Base-by-base conservation (phyloP, 805 yeast species). In the Maudiozyma turicensis region DNA sequence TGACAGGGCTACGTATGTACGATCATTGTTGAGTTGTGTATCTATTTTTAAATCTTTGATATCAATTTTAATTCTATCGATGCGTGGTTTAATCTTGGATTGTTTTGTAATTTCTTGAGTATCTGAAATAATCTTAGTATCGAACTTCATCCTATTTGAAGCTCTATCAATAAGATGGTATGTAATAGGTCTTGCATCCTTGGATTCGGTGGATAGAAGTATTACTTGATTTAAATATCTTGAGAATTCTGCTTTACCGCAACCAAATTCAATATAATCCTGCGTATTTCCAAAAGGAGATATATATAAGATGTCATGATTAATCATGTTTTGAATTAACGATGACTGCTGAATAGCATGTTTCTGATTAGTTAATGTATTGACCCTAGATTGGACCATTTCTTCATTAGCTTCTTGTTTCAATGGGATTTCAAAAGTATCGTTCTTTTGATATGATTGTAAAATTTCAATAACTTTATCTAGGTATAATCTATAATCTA, bases 311-410 rank as follows among this genome's bases (percentile, higher is more conserved):
- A 82, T 59, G 0, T 60, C 60, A 13, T 64, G 53, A 5, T 65
- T 61, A 28, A 73, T 70, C 57, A 89, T 63, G 52, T 84, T 84
- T 1, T 86, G 88, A 13, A 86, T 83, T 50, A 89, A 63, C 1
- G 95, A 84, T 0, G 89, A 75, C 63, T 89, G 97, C 62, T 89
- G 97, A 3, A 74, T 61, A 0, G 91, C 84, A 67, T 89, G 96
- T 58, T 88, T 88, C 52, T 73, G 76, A 61, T 81, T 80, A 26
- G 69, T 70, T 15, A 57, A 48, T 54, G 77, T 76, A 4, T 66
- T 66, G 44, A 78, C 67, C 50, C 89, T 68, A 8, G 61, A 26
- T 6, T 30, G 8, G 5, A 29, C 43, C 43, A 40, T 40, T 30
- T 40, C 40, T 14, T 44, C 30, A 48, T 50, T 54, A 8, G 31